Conservation (phyloP, 1,284 basidiomycete genomes). For the Fomitopsis schrenkii region DNA sequence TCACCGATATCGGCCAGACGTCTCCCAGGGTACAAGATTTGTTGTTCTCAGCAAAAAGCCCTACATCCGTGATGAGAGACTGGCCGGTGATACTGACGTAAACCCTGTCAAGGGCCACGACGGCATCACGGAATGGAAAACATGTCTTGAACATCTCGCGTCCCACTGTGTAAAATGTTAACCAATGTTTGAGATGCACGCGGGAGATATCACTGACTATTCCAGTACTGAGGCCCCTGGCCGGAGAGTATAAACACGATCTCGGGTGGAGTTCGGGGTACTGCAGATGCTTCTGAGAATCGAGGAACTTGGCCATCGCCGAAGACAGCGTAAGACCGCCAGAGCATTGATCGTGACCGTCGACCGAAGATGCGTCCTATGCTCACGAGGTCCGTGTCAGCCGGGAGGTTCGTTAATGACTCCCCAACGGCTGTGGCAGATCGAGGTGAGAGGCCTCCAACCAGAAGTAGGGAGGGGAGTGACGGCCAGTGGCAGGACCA, state of each 20-base stretch:
- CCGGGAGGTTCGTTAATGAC: not conserved
- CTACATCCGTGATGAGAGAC: slow-evolving; percentile 31
- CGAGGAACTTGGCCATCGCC: not conserved
- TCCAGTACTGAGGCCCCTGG: slow-evolving; percentile 7
- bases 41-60: slow-evolving; percentile 29
- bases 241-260: slow-evolving; percentile 25
- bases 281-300: slow-evolving; percentile 23
- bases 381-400: not conserved
- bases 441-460: slow-evolving; percentile 30
- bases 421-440: slow-evolving; percentile 21
- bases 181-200: not conserved
- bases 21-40: slow-evolving; percentile 3
- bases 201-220: slow-evolving; percentile 2
- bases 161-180: not conserved
- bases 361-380: slow-evolving; percentile 16
- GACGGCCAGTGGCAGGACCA: too few relatives aligned
- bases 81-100: slow-evolving; percentile 27
- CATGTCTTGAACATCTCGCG: slow-evolving; percentile 27
- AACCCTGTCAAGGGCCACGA: slow-evolving; percentile 33
- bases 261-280: slow-evolving; percentile 21
- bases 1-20: slow-evolving; percentile 28
- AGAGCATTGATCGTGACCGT: slow-evolving; percentile 30
- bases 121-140: slow-evolving; percentile 32
- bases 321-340: slow-evolving; percentile 24
- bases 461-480: slow-evolving; percentile 26